A percentile compares a stretch with the other conserved stretches of the same genome.
Conservation (phyloP, 2,329 filamentous ascomycete species). For the Harringtonia aguacate region DNA sequence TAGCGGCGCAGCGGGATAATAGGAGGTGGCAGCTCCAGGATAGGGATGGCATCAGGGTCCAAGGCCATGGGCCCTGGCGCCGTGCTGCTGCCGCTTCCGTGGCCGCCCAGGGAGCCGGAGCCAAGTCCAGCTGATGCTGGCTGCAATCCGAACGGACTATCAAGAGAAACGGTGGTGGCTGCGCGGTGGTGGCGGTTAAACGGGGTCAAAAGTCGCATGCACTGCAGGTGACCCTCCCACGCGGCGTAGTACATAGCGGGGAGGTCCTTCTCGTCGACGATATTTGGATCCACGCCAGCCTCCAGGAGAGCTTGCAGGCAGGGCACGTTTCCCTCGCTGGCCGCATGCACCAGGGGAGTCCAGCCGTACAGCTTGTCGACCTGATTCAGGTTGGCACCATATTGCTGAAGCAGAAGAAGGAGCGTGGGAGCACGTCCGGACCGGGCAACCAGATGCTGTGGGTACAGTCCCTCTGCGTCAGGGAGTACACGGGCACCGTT, state of each 20-base stretch:
- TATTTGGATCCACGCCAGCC: slow-evolving; percentile 65
- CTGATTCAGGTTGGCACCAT: slow-evolving; percentile 84
- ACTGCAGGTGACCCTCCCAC: slow-evolving; percentile 93
- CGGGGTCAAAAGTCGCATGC: slow-evolving; percentile 76
- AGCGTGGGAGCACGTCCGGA: slow-evolving; percentile 75
- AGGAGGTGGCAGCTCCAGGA: slow-evolving; percentile 83
- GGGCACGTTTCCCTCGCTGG: slow-evolving; percentile 87
- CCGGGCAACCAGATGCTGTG: slow-evolving; percentile 91
- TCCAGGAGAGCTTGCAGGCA: slow-evolving; percentile 76
- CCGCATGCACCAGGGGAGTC: slow-evolving; percentile 93
- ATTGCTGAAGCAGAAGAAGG: slow-evolving; percentile 68
- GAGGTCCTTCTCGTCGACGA: slow-evolving; percentile 83
- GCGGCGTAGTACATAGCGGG: slow-evolving; percentile 97
- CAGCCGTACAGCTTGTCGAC: slow-evolving; percentile 93
- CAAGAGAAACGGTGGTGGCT: slow-evolving; percentile 13
- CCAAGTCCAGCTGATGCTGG: not conserved
- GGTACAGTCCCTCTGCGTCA: slow-evolving; percentile 90
- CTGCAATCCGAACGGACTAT: slow-evolving; percentile 32
- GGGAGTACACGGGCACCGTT: slow-evolving; percentile 75
- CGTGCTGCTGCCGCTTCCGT: slow-evolving; percentile 34
- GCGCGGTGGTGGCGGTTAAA: slow-evolving; percentile 27
- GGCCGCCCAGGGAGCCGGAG: slow-evolving; percentile 16
- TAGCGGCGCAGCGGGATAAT: slow-evolving; percentile 93
- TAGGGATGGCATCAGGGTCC: slow-evolving; percentile 81
- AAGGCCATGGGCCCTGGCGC: slow-evolving; percentile 52